Conservation (phyloP, 2,329 filamentous ascomycete genomes). For the Madurella fahalii region DNA sequence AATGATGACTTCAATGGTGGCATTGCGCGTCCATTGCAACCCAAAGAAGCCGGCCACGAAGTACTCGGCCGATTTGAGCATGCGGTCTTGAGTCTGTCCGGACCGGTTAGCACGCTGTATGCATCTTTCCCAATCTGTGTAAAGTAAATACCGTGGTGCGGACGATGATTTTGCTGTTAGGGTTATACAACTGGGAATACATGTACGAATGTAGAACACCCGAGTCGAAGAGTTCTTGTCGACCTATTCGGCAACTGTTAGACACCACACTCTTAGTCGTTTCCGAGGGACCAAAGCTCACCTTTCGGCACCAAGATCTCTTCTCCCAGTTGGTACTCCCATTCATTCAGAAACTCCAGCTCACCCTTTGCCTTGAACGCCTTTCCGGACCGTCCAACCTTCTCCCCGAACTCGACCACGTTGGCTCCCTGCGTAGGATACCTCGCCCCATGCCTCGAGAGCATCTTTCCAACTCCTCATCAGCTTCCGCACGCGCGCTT, state of each 20-base stretch:
- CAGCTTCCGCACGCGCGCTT: not conserved
- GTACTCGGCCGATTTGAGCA: conserved; percentile 73
- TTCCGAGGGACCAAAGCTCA: conserved; percentile 2
- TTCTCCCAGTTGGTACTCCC: conserved; percentile 64
- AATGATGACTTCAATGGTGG: conserved; percentile 67
- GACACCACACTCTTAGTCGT: not conserved
- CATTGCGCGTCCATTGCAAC: conserved; percentile 67
- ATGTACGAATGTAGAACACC: conserved; percentile 68
- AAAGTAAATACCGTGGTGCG: conserved; percentile 54
- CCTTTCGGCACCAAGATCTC: conserved; percentile 69
- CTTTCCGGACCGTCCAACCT: conserved; percentile 51
- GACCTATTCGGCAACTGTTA: conserved; percentile 24
- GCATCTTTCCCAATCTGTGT: not conserved
- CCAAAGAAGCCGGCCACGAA: conserved; percentile 78
- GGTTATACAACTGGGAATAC: conserved; percentile 67
- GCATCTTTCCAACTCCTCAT: conserved; percentile 46
- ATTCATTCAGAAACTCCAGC: conserved; percentile 63
- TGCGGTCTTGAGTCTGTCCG: conserved; percentile 63
- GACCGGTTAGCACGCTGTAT: not conserved
- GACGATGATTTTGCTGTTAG: conserved; percentile 67
- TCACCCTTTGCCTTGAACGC: conserved; percentile 54
- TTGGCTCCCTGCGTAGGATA: conserved; percentile 63
- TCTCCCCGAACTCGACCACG: conserved; percentile 52
- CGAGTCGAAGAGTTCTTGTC: conserved; percentile 68
- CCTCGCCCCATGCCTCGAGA: conserved; percentile 68